Evolutionary conservation across 108 stramenopile species (phyloP).

Genomic region (Discostella stelligeroides): DNA sequence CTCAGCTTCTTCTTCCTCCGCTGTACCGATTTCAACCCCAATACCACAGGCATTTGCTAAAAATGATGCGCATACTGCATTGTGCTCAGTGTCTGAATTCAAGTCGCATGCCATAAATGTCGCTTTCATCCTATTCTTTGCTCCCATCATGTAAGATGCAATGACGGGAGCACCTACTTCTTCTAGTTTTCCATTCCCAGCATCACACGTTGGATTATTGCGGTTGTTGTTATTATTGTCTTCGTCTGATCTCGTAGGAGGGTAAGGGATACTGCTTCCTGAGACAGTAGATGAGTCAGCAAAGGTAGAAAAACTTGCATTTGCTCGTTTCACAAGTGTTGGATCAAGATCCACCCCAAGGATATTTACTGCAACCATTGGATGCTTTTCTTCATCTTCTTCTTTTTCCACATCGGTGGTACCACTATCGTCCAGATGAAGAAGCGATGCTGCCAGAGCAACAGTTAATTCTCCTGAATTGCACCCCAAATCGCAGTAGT

Average conservation of each 20-base stretch:
- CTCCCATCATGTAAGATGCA: too few relatives aligned
- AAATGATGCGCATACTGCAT: constrained; percentile 23
- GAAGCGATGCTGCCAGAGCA: constrained; percentile 34
- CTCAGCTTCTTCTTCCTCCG: constrained; percentile 17
- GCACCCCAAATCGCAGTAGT: constrained; percentile 63
- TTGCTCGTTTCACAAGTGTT: constrained; percentile 48
- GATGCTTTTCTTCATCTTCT: not conserved
- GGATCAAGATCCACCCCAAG: constrained; percentile 59
- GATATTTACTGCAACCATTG: constrained; percentile 22
- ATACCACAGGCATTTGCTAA: not conserved
- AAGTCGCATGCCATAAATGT: constrained; percentile 45
- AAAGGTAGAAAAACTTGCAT: constrained; percentile 23
- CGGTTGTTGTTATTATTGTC: too few relatives aligned
- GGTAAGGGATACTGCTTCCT: not conserved
- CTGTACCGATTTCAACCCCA: not conserved
- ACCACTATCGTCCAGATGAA: not conserved
- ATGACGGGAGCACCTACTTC: too few relatives aligned
- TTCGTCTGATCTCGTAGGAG: not conserved
- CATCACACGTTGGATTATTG: too few relatives aligned
- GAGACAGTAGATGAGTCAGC: not conserved
- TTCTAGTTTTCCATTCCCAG: not conserved
- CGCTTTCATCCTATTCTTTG: constrained; percentile 6
- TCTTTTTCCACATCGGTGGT: not conserved
- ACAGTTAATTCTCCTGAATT: constrained; percentile 61
- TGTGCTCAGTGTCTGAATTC: constrained; percentile 33